Percentiles rank a stretch among this genome's conserved stretches.
phyloP scores from a whole-genome alignment of 2,329 filamentous ascomycete species.

The Nigrograna mackinnonii region DNA sequence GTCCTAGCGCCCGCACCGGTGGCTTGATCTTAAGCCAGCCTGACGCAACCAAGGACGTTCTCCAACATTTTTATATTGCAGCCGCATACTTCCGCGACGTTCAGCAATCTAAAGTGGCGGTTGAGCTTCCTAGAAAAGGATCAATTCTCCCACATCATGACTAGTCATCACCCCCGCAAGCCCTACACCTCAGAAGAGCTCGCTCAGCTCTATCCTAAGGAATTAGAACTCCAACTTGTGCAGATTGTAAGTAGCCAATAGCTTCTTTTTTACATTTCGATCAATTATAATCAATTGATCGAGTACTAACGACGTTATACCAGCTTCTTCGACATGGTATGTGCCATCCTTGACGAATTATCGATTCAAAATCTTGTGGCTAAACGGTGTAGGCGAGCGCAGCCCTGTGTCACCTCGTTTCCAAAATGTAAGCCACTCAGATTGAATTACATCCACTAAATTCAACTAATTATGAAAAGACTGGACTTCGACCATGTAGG shows the following conservation, averaged over 20 bases:
- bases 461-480: constrained; percentile 15
- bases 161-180: constrained; percentile 71
- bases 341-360: constrained; percentile 2
- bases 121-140: not conserved
- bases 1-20: no score
- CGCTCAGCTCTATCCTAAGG: constrained; percentile 75
- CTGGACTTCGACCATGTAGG: constrained; percentile 38
- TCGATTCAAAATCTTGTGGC: not conserved
- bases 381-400: constrained; percentile 61
- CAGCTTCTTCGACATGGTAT: constrained; percentile 45
- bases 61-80: not conserved
- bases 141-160: constrained; percentile 66
- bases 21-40: no score
- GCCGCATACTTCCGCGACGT: no score
- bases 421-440: constrained; percentile 65
- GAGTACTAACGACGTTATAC: not conserved
- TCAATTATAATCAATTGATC: not conserved
- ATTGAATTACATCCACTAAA: constrained; percentile 1
- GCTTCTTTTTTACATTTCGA: constrained; percentile 4
- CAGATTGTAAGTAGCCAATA: constrained; percentile 65
- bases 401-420: constrained; percentile 89
- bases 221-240: constrained; percentile 82
- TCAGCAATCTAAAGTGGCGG: no score
- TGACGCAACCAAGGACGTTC: no score
- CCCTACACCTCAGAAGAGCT: constrained; percentile 85